Percentiles rank a stretch among this genome's conserved stretches.
These are phyloP conservation scores for Apiospora pterosperma DNA, from an alignment of 2,329 filamentous ascomycete genomes.

Conservation along the genomic window DNA sequence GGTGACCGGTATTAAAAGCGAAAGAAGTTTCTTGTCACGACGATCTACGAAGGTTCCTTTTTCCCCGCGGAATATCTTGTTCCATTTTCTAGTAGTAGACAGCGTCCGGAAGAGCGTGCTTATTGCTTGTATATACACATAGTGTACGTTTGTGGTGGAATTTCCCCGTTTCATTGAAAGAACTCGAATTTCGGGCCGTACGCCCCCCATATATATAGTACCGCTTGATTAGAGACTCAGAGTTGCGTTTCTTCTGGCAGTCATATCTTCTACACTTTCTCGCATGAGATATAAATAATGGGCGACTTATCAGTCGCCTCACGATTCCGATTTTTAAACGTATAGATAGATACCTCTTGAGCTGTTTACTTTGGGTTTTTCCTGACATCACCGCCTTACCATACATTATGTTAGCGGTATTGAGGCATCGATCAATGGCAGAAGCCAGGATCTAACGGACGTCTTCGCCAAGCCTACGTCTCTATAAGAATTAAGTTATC, in stretches of 20 bases:
- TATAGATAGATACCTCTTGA: background rate
- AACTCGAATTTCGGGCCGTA: background rate
- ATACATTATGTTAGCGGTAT: background rate
- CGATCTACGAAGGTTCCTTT: background rate
- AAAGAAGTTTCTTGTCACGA: background rate
- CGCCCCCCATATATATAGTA: background rate
- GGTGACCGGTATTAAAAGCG: background rate
- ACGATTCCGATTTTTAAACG: background rate
- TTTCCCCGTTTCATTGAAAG: background rate
- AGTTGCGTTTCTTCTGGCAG: background rate
- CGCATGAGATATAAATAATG: background rate
- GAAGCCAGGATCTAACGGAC: too few species aligned
- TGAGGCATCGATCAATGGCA: background rate
- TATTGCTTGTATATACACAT: background rate
- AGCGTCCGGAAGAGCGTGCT: background rate
- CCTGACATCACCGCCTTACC: background rate
- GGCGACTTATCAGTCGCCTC: background rate
- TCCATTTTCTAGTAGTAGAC: background rate
- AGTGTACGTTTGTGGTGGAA: background rate
- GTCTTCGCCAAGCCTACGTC: too few species aligned
- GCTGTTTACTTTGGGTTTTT: background rate
- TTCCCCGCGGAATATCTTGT: background rate
- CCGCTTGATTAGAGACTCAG: background rate
- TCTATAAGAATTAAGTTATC: too few species aligned
- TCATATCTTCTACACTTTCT: background rate